Percentiles rank a stretch among this genome's conserved stretches.
phyloP scores from a whole-genome alignment of 2,329 filamentous ascomycete species.

The Claviceps cyperi region DNA sequence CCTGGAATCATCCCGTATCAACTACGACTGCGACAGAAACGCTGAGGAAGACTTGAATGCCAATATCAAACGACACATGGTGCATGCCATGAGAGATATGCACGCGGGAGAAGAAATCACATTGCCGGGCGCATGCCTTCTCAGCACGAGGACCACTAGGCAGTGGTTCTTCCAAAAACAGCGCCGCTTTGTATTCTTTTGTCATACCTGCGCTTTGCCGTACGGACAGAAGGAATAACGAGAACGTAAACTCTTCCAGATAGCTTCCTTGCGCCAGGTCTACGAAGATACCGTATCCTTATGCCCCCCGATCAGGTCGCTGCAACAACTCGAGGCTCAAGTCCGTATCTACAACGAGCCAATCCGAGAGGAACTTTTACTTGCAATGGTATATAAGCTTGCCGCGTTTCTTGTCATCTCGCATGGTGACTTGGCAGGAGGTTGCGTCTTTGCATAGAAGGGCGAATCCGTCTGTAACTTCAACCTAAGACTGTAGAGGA shows the following conservation, averaged over 20 bases:
- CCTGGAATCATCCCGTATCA: no score
- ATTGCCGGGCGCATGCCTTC: no score
- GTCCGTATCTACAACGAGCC: neutral
- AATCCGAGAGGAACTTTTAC: neutral
- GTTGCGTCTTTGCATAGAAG: neutral
- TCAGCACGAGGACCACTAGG: neutral
- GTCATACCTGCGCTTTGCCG: neutral
- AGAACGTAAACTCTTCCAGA: neutral
- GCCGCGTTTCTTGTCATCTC: neutral
- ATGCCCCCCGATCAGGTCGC: neutral
- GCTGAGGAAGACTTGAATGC: no score
- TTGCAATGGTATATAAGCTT: no score
- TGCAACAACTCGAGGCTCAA: neutral
- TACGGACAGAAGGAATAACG: neutral
- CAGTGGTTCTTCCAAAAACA: neutral
- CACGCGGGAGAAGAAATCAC: no score
- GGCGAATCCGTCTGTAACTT: neutral
- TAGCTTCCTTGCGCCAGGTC: neutral
- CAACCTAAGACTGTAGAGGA: no score
- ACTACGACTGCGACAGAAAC: no score
- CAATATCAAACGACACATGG: no score
- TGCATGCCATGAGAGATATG: no score
- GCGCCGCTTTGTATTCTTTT: neutral
- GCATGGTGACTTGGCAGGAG: neutral
- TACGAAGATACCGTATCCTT: neutral